Evolutionary conservation across 2,329 filamentous ascomycete genomes (phyloP).

Genomic region (Phoma sp.): DNA sequence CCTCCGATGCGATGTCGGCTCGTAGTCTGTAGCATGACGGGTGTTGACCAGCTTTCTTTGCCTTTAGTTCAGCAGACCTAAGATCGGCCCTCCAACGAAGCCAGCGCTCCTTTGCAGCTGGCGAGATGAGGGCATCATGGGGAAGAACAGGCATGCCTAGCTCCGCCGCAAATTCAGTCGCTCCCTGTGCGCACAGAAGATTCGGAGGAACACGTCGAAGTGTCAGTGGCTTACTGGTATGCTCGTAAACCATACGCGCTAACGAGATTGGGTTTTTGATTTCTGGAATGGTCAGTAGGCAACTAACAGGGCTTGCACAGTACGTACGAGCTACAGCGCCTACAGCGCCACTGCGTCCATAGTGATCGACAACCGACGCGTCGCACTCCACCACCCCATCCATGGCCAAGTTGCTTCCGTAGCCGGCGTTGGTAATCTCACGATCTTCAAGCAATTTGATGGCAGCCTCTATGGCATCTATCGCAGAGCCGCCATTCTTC

Average conservation of each 20-base stretch:
- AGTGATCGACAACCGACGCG: constrained; percentile 89
- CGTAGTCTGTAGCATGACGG: constrained; percentile 38
- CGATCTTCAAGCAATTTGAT: constrained; percentile 88
- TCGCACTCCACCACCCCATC: constrained; percentile 94
- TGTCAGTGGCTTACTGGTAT: constrained; percentile 76
- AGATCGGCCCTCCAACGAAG: constrained; percentile 77
- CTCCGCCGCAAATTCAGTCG: constrained; percentile 82
- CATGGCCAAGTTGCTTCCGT: constrained; percentile 91
- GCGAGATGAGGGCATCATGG: constrained; percentile 80
- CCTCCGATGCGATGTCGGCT: constrained; percentile 28
- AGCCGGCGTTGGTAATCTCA: constrained; percentile 96
- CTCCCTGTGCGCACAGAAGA: constrained; percentile 84
- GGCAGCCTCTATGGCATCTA: constrained; percentile 89
- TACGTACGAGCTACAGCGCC: constrained; percentile 86
- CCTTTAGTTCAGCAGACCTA: constrained; percentile 62
- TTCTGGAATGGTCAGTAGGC: constrained; percentile 58
- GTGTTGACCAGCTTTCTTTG: constrained; percentile 37
- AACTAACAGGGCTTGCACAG: neutral
- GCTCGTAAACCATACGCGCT: constrained; percentile 81
- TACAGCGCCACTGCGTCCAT: constrained; percentile 89
- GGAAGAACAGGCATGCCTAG: constrained; percentile 76
- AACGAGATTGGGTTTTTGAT: constrained; percentile 92
- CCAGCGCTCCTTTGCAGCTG: constrained; percentile 78
- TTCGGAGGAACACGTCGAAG: constrained; percentile 91
- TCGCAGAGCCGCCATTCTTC: constrained; percentile 76